phyloP scores from a whole-genome alignment of 495 filamentous ascomycete species.

The Aspergillus homomorphus region DNA sequence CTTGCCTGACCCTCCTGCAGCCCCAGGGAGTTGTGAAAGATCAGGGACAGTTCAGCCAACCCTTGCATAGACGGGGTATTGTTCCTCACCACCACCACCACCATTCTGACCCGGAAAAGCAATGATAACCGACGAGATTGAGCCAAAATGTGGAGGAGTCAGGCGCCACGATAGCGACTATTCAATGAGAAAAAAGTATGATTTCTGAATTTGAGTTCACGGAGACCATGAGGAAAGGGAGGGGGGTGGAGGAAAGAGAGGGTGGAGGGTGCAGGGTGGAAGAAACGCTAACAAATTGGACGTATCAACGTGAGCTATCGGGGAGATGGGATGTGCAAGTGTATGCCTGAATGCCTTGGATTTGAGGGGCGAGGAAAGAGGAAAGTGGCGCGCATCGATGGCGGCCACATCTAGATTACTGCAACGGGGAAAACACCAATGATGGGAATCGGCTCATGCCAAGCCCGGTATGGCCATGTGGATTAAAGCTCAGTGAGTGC shows the following conservation, averaged over 20 bases:
- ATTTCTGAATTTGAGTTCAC: not conserved
- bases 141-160: not conserved
- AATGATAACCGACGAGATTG: conserved; percentile 2
- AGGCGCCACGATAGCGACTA: conserved; percentile 3
- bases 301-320: conserved; percentile 37
- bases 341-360: not conserved
- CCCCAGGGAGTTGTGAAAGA: conserved; percentile 3
- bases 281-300: conserved; percentile 15
- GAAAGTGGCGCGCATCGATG: conserved; percentile 1
- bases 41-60: conserved; percentile 4
- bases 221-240: not conserved
- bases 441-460: not conserved
- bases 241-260: not conserved
- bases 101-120: conserved; percentile 4
- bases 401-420: conserved; percentile 8
- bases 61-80: conserved; percentile 16
- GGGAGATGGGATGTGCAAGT: conserved; percentile 25
- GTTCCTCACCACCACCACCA: conserved; percentile 15
- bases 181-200: not conserved
- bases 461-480: conserved; percentile 3
- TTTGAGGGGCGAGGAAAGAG: not conserved
- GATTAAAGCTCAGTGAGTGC: not conserved
- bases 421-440: not conserved
- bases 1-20: conserved; percentile 19
- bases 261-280: no score